A percentile compares a stretch with the other conserved stretches of the same genome.
phyloP scores from a whole-genome alignment of 2,329 filamentous ascomycete species.

The Juglanconis juglandina region DNA sequence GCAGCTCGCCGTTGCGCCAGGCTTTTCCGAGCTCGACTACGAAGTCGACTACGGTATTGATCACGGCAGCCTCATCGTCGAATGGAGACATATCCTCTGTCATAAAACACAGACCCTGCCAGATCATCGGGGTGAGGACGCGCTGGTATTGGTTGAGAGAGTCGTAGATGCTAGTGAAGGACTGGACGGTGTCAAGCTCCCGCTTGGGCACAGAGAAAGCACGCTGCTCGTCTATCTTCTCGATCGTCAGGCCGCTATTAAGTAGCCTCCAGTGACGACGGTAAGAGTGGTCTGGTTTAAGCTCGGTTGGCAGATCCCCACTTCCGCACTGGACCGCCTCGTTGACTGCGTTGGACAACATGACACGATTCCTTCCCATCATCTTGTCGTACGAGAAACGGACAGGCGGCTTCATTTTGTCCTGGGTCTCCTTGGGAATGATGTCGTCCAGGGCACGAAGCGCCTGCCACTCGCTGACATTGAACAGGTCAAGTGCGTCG shows the following conservation, averaged over 20 bases:
- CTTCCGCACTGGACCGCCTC: background rate
- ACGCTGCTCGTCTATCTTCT: slow-evolving; percentile 32
- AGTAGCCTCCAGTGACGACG: background rate
- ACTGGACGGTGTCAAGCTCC: slow-evolving; percentile 22
- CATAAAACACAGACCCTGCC: slow-evolving; percentile 22
- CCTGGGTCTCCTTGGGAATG: slow-evolving; percentile 4
- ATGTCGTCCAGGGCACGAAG: slow-evolving; percentile 18
- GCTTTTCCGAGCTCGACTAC: background rate
- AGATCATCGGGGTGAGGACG: slow-evolving; percentile 35
- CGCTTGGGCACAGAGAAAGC: slow-evolving; percentile 33
- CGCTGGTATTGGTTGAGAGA: slow-evolving; percentile 31
- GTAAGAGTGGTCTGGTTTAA: background rate
- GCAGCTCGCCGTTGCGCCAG: background rate
- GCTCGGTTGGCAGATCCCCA: background rate
- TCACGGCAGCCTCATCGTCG: background rate
- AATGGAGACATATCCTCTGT: background rate
- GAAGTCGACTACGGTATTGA: background rate
- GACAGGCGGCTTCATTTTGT: background rate
- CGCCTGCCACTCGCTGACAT: slow-evolving; percentile 33
- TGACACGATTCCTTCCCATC: slow-evolving; percentile 1
- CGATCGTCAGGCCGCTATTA: background rate
- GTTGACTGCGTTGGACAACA: slow-evolving; percentile 13
- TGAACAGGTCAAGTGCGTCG: slow-evolving; percentile 28
- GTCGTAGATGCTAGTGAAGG: slow-evolving; percentile 23
- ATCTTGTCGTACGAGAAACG: slow-evolving; percentile 13